A percentile compares a stretch with the other conserved stretches of the same genome.
Conservation (phyloP, 2,329 filamentous ascomycete genomes). For the Arthrobotrys iridis region DNA sequence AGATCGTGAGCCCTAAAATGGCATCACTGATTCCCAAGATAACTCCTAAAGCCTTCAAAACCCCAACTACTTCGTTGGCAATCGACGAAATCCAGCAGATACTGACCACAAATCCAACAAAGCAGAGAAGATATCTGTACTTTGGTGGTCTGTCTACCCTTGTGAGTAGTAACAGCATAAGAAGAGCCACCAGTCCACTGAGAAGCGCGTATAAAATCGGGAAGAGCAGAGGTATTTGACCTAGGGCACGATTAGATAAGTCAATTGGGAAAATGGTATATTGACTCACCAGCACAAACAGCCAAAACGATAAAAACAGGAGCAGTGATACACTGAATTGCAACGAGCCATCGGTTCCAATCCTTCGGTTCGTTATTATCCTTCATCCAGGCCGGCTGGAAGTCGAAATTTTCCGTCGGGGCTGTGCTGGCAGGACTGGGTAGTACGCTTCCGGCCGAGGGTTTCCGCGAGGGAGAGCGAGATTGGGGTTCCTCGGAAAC, state of each 20-base stretch:
- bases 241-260: not conserved
- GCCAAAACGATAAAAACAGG: conserved; percentile 84
- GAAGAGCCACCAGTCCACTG: conserved; percentile 74
- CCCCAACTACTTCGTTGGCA: conserved; percentile 92
- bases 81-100: conserved; percentile 98
- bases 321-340: conserved; percentile 84
- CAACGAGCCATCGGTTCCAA: conserved; percentile 93
- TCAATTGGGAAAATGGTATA: not conserved
- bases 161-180: conserved; percentile 74
- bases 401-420: conserved; percentile 65
- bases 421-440: conserved; percentile 63
- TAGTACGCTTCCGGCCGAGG: conserved; percentile 59
- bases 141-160: conserved; percentile 73
- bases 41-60: conserved; percentile 91
- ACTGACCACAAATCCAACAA: conserved; percentile 87
- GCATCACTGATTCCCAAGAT: conserved; percentile 94
- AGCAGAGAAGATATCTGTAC: conserved; percentile 82
- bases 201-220: conserved; percentile 74
- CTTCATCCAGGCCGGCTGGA: conserved; percentile 59
- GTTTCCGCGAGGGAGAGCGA: conserved; percentile 27
- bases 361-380: conserved; percentile 64
- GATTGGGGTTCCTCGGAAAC: conserved; percentile 62
- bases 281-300: conserved; percentile 70
- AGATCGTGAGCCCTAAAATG: conserved; percentile 91
- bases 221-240: conserved; percentile 66